Conservation (phyloP, 75 land plant species). For the Cryptomeria japonica region DNA sequence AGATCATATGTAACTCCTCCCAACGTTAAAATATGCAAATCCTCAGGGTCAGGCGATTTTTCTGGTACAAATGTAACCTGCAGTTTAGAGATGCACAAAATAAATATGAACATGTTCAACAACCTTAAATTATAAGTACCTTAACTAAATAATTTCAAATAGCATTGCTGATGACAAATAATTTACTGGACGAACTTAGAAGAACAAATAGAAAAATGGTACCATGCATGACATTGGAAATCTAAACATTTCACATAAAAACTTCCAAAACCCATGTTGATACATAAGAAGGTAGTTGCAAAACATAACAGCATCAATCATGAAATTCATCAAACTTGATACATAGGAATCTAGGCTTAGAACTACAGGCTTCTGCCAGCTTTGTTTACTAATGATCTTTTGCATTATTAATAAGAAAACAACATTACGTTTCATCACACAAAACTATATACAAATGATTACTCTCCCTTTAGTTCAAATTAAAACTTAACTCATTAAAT, state of each 20-base stretch:
- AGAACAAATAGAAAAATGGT: neutral
- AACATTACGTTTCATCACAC: too few species aligned
- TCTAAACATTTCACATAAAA: neutral
- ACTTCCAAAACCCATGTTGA: neutral
- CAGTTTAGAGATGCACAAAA: slow-evolving; percentile 15
- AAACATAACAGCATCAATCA: neutral
- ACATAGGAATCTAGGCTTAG: too few species aligned
- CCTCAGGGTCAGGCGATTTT: slow-evolving; percentile 57
- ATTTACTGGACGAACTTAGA: neutral
- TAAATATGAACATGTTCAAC: slow-evolving; percentile 1
- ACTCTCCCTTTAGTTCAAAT: too few species aligned
- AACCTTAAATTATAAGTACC: neutral
- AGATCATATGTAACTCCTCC: slow-evolving; percentile 71
- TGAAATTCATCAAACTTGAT: neutral
- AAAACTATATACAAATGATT: too few species aligned
- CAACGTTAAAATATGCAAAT: slow-evolving; percentile 54
- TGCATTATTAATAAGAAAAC: too few species aligned
- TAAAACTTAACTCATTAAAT: too few species aligned
- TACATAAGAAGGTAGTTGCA: neutral
- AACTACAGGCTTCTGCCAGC: too few species aligned
- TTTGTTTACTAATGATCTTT: too few species aligned
- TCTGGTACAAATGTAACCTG: slow-evolving; percentile 93
- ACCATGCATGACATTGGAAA: neutral
- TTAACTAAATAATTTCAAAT: neutral
- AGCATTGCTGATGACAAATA: neutral